Conservation (phyloP, 2,329 filamentous ascomycete genomes). For the Truncatella angustata region DNA sequence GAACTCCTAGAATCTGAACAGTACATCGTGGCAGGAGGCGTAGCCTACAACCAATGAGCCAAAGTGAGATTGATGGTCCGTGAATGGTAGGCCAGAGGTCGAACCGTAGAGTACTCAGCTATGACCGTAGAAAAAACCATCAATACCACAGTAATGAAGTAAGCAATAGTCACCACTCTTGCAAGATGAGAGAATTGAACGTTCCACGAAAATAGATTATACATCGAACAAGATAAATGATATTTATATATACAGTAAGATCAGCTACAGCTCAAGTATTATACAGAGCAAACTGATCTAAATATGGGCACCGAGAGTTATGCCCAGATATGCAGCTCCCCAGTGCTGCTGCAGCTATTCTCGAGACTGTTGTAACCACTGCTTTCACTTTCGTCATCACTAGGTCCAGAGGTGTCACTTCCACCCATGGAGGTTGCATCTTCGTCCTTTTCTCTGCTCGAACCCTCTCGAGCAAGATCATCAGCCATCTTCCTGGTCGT, state of each 20-base stretch:
- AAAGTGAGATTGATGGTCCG: not conserved
- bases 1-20: constrained; percentile 14
- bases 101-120: too few relatives aligned
- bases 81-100: not conserved
- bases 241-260: too few relatives aligned
- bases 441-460: not conserved
- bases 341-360: not conserved
- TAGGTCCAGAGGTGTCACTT: constrained; percentile 5
- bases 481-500: constrained; percentile 9
- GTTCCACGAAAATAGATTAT: too few relatives aligned
- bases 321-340: not conserved
- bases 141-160: too few relatives aligned
- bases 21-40: constrained; percentile 18
- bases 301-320: too few relatives aligned
- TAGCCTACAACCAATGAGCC: constrained; percentile 18
- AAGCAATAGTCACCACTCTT: too few relatives aligned
- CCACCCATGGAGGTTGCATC: not conserved
- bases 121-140: too few relatives aligned
- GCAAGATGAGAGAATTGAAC: too few relatives aligned
- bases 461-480: not conserved
- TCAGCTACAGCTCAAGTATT: too few relatives aligned
- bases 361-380: not conserved
- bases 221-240: too few relatives aligned
- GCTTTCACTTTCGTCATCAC: not conserved
- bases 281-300: too few relatives aligned